Percentiles rank a stretch among this genome's conserved stretches.
phyloP scores from a whole-genome alignment of 2,329 filamentous ascomycete species.

The Talaromyces pinophilus region DNA sequence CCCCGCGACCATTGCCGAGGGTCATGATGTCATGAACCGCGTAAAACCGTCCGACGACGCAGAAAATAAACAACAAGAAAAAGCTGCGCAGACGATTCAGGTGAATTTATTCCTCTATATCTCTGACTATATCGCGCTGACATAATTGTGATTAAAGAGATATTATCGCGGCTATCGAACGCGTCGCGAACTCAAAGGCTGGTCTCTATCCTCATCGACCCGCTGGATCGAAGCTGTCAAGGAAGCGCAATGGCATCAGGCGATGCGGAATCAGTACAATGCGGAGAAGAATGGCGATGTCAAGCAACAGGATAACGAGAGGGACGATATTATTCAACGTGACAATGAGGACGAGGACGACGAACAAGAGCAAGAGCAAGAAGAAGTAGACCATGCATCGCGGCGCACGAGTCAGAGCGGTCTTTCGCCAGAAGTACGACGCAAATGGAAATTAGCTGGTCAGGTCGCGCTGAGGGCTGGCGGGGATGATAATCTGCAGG shows the following conservation, averaged over 20 bases:
- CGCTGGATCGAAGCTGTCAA: slow-evolving; percentile 45
- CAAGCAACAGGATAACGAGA: not conserved
- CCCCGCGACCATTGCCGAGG: not conserved
- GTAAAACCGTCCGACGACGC: not conserved
- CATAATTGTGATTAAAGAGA: slow-evolving; percentile 9
- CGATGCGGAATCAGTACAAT: slow-evolving; percentile 48
- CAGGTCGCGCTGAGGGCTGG: slow-evolving; percentile 71
- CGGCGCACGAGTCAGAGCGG: slow-evolving; percentile 23
- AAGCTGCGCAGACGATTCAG: slow-evolving; percentile 18
- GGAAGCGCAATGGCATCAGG: slow-evolving; percentile 58
- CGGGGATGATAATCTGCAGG: slow-evolving; percentile 58
- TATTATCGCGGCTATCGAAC: slow-evolving; percentile 25
- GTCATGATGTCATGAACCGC: slow-evolving; percentile 17
- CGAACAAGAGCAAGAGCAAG: not conserved
- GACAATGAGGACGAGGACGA: not conserved
- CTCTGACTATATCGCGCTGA: not conserved
- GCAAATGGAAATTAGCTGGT: slow-evolving; percentile 75
- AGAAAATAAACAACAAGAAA: slow-evolving; percentile 1
- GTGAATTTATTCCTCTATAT: not conserved
- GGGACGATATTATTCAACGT: slow-evolving; percentile 10
- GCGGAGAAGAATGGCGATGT: slow-evolving; percentile 13
- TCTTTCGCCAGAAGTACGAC: slow-evolving; percentile 52
- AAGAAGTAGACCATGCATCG: not conserved
- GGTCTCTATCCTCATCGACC: slow-evolving; percentile 22
- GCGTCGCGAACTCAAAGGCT: slow-evolving; percentile 24